These are phyloP conservation scores for Ostreobium quekettii DNA, from an alignment of 139 green algal genomes.

Conservation along the genomic window DNA sequence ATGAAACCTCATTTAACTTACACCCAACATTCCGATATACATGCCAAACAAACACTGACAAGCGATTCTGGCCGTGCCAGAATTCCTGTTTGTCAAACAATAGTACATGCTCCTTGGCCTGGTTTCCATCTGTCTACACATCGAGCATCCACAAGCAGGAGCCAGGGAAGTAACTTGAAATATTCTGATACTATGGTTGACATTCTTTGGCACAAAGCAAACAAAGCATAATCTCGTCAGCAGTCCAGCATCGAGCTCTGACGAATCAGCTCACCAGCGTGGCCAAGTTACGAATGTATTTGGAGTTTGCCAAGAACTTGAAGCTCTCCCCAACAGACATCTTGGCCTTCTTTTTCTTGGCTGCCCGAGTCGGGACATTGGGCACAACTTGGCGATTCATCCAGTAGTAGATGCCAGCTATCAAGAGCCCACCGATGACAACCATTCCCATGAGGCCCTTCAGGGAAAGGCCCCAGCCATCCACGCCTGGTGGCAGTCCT, in stretches of 20 bases:
- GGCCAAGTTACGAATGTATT: constrained; percentile 94
- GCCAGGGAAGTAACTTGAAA: too few relatives aligned
- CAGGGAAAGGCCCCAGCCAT: constrained; percentile 94
- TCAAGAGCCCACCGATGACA: constrained; percentile 77
- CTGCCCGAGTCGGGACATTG: constrained; percentile 41
- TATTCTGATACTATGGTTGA: too few relatives aligned
- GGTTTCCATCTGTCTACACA: too few relatives aligned
- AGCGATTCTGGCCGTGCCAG: too few relatives aligned
- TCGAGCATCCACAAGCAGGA: too few relatives aligned
- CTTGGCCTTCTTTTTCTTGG: constrained; percentile 81
- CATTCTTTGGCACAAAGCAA: too few relatives aligned
- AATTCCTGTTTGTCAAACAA: too few relatives aligned
- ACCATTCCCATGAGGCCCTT: constrained; percentile 96
- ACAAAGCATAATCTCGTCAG: too few relatives aligned
- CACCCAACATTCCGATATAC: too few relatives aligned
- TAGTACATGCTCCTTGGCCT: too few relatives aligned
- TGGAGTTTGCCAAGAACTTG: constrained; percentile 82
- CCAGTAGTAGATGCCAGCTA: constrained; percentile 67
- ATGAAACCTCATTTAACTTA: too few relatives aligned
- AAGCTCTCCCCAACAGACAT: constrained; percentile 91
- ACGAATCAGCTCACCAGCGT: constrained; percentile 52
- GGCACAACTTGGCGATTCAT: constrained; percentile 80
- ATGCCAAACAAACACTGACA: too few relatives aligned
- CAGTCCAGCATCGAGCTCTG: background rate
- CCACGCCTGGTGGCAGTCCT: constrained; percentile 82